Evolutionary conservation across 2,329 filamentous ascomycete species (phyloP).

Genomic region (Tolypocladium ovalisporum): DNA sequence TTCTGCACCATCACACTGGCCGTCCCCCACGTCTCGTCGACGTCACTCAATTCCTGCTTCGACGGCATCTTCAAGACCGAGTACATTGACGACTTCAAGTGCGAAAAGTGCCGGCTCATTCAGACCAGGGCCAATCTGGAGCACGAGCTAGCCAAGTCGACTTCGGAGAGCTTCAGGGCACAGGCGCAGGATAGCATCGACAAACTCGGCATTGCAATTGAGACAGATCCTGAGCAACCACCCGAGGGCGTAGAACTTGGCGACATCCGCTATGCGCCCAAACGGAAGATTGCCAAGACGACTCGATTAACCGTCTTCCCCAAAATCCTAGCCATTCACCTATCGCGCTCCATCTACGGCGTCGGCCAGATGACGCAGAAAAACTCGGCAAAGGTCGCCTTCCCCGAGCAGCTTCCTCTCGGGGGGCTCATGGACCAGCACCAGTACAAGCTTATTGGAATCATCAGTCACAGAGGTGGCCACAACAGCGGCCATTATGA

Average conservation of each 20-base stretch:
- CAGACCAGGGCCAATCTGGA: conserved; percentile 61
- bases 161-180: conserved; percentile 38
- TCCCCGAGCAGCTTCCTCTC: conserved; percentile 75
- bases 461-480: conserved; percentile 90
- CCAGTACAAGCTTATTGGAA: conserved; percentile 72
- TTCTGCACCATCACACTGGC: conserved; percentile 90
- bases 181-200: conserved; percentile 47
- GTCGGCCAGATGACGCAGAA: conserved; percentile 68
- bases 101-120: conserved; percentile 80
- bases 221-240: conserved; percentile 69
- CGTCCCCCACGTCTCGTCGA: conserved; percentile 74
- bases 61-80: conserved; percentile 92
- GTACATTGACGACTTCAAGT: conserved; percentile 93
- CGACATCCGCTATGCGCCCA: conserved; percentile 62
- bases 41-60: conserved; percentile 77
- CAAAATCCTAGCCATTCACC: conserved; percentile 80
- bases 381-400: conserved; percentile 87
- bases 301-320: conserved; percentile 82
- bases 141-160: conserved; percentile 44
- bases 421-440: conserved; percentile 69
- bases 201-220: conserved; percentile 58
- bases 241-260: conserved; percentile 66
- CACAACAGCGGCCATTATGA: conserved; percentile 97
- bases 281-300: conserved; percentile 75
- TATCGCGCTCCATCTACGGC: conserved; percentile 89